Evolutionary conservation across 2,329 filamentous ascomycete genomes (phyloP).

Genomic region (Teratosphaeria nubilosa): DNA sequence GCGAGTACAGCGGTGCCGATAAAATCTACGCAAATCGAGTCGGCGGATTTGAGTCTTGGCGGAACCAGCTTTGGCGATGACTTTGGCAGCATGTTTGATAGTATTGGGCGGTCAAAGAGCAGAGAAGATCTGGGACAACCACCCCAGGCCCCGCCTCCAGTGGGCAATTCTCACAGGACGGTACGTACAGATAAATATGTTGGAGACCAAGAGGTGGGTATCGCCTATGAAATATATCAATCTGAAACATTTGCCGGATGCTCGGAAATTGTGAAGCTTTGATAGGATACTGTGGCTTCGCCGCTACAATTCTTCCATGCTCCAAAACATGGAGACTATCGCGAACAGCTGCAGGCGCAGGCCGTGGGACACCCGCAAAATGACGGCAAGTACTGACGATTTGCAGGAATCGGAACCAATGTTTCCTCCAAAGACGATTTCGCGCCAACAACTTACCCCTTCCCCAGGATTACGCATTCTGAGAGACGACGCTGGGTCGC

Average conservation of each 20-base stretch:
- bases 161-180: conserved; percentile 9
- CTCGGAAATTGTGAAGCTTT: neutral
- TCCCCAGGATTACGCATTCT: conserved; percentile 14
- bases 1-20: conserved; percentile 29
- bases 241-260: neutral
- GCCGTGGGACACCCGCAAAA: neutral
- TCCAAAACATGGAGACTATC: neutral
- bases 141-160: conserved; percentile 11
- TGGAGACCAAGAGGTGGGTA: neutral
- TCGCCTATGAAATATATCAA: neutral
- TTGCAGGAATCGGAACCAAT: conserved; percentile 23
- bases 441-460: conserved; percentile 19
- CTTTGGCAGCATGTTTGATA: conserved; percentile 29
- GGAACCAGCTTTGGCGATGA: conserved; percentile 22
- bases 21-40: conserved; percentile 4
- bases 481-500: conserved; percentile 18
- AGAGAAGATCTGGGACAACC: conserved; percentile 13
- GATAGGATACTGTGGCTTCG: neutral
- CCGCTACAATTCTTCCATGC: neutral
- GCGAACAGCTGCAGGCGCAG: neutral
- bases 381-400: neutral
- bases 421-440: conserved; percentile 23
- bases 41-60: conserved; percentile 21
- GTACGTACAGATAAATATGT: conserved; percentile 5
- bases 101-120: conserved; percentile 10